A percentile compares a stretch with the other conserved stretches of the same genome.
Evolutionary conservation across 305 asterid species (phyloP).

Genomic region (Fraxinus paxiana): DNA sequence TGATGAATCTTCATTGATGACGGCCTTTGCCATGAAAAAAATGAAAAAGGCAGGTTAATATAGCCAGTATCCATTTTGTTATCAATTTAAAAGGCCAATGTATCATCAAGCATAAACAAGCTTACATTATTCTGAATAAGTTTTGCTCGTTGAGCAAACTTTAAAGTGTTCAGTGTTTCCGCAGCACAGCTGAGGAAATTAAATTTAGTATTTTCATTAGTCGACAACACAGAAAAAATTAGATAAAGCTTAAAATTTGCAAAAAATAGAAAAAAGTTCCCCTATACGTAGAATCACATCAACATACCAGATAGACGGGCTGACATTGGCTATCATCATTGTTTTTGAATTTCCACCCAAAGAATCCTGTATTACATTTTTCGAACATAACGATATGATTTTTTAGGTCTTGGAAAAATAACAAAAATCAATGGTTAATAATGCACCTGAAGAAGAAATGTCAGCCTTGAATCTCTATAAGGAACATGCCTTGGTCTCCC

Average conservation of each 20-base stretch:
- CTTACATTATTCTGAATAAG: constrained; percentile 94
- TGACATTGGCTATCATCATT: constrained; percentile 90
- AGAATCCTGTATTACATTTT: constrained; percentile 63
- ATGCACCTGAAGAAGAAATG: constrained; percentile 93
- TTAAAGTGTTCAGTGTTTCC: constrained; percentile 85
- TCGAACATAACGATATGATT: constrained; percentile 16
- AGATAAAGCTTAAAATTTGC: not conserved
- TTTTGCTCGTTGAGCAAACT: constrained; percentile 96
- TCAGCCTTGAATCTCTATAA: constrained; percentile 90
- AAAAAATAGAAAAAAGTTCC: constrained; percentile 5
- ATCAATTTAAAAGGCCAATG: not conserved
- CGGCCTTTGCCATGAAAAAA: constrained; percentile 51
- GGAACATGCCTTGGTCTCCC: constrained; percentile 88
- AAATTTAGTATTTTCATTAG: constrained; percentile 14
- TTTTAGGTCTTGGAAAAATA: not conserved
- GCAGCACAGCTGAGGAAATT: constrained; percentile 66
- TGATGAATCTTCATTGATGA: constrained; percentile 87
- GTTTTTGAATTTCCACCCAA: constrained; percentile 99
- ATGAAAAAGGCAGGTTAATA: constrained; percentile 20
- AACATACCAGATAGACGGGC: constrained; percentile 80
- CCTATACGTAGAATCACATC: constrained; percentile 21
- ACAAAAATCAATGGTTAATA: constrained; percentile 11
- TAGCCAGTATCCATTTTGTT: not conserved
- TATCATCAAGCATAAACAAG: constrained; percentile 24
- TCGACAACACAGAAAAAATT: not conserved